A percentile compares a stretch with the other conserved stretches of the same genome.
These are phyloP conservation scores for Nematocida ironsii DNA, from an alignment of 371 early-diverging fungal genomes.

Conservation along the genomic window DNA sequence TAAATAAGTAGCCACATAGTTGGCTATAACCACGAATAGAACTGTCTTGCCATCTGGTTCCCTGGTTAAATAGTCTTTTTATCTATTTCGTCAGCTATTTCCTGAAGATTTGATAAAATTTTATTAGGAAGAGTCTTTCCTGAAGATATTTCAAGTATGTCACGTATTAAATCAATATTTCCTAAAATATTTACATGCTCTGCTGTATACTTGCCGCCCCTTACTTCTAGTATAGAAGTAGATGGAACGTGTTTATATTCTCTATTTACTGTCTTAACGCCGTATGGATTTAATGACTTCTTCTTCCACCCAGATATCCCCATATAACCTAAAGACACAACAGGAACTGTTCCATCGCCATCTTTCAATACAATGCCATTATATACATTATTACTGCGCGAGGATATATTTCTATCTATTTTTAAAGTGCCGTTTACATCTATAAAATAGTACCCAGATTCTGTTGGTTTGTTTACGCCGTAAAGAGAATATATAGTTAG, in stretches of 20 bases:
- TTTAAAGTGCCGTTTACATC: neutral
- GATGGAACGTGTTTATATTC: slow-evolving; percentile 75
- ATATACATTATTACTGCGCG: slow-evolving; percentile 10
- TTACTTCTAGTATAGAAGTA: slow-evolving; percentile 70
- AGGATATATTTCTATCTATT: slow-evolving; percentile 21
- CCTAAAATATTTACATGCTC: slow-evolving; percentile 83
- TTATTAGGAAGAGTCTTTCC: slow-evolving; percentile 24
- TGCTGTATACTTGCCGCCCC: slow-evolving; percentile 78
- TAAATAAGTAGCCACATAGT: no score
- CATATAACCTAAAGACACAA: slow-evolving; percentile 84
- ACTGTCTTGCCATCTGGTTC: neutral
- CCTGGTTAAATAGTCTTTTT: neutral
- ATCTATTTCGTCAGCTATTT: slow-evolving; percentile 15
- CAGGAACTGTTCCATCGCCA: slow-evolving; percentile 85
- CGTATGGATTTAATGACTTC: slow-evolving; percentile 76
- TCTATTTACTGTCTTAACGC: slow-evolving; percentile 74
- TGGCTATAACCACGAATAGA: no score
- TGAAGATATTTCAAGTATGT: slow-evolving; percentile 47
- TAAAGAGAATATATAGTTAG: slow-evolving; percentile 79
- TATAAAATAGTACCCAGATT: slow-evolving; percentile 76
- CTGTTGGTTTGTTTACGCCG: slow-evolving; percentile 77
- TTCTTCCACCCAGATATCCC: slow-evolving; percentile 81
- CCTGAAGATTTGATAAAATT: slow-evolving; percentile 27
- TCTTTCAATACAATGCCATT: slow-evolving; percentile 44
- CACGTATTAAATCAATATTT: slow-evolving; percentile 71